Conservation (phyloP, 371 early-diverging fungal species). For the Mucor irregularis region DNA sequence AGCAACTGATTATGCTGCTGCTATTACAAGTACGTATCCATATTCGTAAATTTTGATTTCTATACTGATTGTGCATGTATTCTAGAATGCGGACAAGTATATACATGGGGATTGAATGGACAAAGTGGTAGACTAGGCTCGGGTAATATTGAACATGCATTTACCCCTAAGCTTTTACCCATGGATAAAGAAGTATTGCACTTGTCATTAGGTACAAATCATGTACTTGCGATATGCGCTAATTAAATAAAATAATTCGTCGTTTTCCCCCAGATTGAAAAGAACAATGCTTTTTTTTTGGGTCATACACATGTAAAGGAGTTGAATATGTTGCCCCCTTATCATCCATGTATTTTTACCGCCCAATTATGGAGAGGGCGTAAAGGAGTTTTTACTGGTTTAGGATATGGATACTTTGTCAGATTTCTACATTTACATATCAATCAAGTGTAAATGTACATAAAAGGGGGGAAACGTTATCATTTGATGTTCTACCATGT, state of each 20-base stretch:
- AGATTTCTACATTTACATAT: no score
- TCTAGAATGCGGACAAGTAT: conserved; percentile 45
- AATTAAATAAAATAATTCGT: conserved; percentile 1
- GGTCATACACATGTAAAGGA: no score
- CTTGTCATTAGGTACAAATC: conserved; percentile 54
- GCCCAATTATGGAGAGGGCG: background rate
- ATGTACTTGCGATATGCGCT: conserved; percentile 44
- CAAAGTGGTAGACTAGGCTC: conserved; percentile 54
- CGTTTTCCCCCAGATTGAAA: no score
- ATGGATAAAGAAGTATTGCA: conserved; percentile 38
- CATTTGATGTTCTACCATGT: background rate
- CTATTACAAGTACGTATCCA: conserved; percentile 48
- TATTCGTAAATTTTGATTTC: background rate
- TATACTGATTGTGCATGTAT: background rate
- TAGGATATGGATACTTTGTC: no score
- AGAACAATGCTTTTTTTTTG: no score
- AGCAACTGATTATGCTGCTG: conserved; percentile 64
- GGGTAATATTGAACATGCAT: conserved; percentile 46
- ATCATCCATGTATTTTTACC: no score
- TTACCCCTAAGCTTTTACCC: conserved; percentile 43
- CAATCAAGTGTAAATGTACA: no score
- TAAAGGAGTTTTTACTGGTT: background rate
- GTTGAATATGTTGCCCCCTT: no score
- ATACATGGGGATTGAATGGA: conserved; percentile 64
- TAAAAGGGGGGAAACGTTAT: background rate